Conservation (phyloP, 352 stramenopile genomes). For the Phytophthora pinifolia region DNA sequence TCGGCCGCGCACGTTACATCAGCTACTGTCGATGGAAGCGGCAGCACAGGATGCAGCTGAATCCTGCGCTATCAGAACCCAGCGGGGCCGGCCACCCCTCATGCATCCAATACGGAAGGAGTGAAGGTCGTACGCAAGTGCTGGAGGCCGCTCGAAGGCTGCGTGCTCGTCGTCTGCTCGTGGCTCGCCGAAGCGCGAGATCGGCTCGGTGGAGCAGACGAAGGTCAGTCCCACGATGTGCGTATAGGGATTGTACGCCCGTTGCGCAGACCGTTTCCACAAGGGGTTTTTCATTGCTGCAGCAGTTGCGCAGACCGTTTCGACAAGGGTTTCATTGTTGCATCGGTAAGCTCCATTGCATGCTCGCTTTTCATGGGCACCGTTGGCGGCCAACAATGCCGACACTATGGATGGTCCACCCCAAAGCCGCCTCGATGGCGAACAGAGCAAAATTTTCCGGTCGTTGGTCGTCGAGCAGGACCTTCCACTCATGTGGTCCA, state of each 20-base stretch:
- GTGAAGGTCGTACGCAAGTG: background rate
- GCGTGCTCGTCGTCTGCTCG: no score
- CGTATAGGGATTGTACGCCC: constrained; percentile 19
- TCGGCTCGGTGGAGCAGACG: constrained; percentile 21
- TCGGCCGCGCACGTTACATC: constrained; percentile 10
- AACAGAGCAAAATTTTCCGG: no score
- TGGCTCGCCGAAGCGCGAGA: background rate
- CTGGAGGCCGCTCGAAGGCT: background rate
- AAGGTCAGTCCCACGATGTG: constrained; percentile 21
- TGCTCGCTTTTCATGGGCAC: no score
- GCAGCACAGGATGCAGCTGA: background rate
- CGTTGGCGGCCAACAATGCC: no score
- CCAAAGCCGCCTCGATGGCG: no score
- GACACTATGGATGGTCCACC: no score
- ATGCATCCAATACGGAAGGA: constrained; percentile 1
- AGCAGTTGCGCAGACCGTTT: background rate
- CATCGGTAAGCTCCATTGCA: no score
- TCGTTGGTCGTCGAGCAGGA: no score
- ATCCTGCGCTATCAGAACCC: constrained; percentile 9
- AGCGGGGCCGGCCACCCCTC: no score
- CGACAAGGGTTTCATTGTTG: background rate
- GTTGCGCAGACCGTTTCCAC: no score
- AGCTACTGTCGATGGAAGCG: constrained; percentile 13
- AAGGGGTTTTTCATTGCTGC: no score
- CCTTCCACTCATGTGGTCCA: no score